Evolutionary conservation across 257 asterid genomes (phyloP).

Genomic region (Penstemon eatonii): DNA sequence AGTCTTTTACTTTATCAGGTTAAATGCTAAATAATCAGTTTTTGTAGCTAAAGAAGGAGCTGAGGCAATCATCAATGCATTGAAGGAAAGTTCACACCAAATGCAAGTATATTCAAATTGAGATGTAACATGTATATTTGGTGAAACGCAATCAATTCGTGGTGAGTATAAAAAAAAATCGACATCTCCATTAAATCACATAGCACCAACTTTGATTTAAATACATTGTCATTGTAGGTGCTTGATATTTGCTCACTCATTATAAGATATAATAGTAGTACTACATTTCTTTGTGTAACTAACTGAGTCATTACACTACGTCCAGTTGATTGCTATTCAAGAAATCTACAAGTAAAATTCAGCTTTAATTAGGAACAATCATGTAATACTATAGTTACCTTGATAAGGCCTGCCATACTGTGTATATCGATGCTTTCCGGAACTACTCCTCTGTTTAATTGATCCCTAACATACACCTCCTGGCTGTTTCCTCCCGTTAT

Average conservation of each 20-base stretch:
- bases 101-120: too few species aligned
- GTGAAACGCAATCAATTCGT: too few species aligned
- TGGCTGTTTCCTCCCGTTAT: constrained; percentile 92
- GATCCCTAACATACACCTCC: constrained; percentile 93
- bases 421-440: constrained; percentile 93
- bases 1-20: too few species aligned
- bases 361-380: neutral
- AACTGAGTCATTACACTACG: neutral
- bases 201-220: neutral
- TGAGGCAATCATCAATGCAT: too few species aligned
- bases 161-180: neutral
- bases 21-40: too few species aligned
- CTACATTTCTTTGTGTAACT: too few species aligned
- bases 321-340: neutral
- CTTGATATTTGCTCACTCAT: too few species aligned
- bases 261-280: too few species aligned
- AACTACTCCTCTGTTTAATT: constrained; percentile 76
- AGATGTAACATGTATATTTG: too few species aligned
- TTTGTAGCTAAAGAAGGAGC: too few species aligned
- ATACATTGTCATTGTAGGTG: neutral
- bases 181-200: neutral
- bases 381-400: constrained; percentile 42
- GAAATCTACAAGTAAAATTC: neutral
- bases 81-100: too few species aligned
- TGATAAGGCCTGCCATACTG: constrained; percentile 92